Evolutionary conservation across 2,329 filamentous ascomycete genomes (phyloP), one percentile per base, ranked within the genome.

Genomic region (Nothophaeocryptopus gaeumannii): DNA sequence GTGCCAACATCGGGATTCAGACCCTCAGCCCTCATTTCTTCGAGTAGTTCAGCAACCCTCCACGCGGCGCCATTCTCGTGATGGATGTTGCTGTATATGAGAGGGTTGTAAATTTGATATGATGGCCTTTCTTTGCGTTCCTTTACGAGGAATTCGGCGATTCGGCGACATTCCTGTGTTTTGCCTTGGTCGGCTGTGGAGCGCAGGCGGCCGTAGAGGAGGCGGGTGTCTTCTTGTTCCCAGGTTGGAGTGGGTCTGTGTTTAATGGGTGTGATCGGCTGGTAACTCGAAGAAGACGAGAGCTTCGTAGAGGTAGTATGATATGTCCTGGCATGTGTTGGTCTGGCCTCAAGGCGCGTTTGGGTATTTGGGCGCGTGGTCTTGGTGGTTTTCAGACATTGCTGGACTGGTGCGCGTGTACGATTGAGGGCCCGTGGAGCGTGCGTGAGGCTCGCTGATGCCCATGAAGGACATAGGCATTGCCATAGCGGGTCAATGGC

Each of bases 51-150:
- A 31, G 71, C 69, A 11, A 92, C 79, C 39, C 80, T 79, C 26
- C 76, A 75, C 2, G 84, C 83, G 5, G 86, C 89, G 8, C 90
- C 91, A 45, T 78, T 65, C 30, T 71, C 61, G 1, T 78, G 74
- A 63, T 84, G 79, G 29, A 80, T 75, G 70, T 95, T 90, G 39
- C 84, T 82, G 51, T 84, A 76, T 60, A 95, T 83, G 44, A 95
- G 71, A 11, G 85, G 83, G 59, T 88, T 83, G 68, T 93, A 96
- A 43, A 89, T 71, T 45, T 78, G 72, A 2, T 75, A 61, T 59
- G 79, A 81, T 2, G 82, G 81, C 43, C 68, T 64, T 60, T 84
- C 78, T 1, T 72, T 67, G 12, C 82, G 74, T n/a, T 75, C 70
- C 36, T 68, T 69, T 10, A 90, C 67, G 29, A 91, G 71, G 51